phyloP scores from a whole-genome alignment of 192 early-diverging fungal genomes.

The Podila epigama region DNA sequence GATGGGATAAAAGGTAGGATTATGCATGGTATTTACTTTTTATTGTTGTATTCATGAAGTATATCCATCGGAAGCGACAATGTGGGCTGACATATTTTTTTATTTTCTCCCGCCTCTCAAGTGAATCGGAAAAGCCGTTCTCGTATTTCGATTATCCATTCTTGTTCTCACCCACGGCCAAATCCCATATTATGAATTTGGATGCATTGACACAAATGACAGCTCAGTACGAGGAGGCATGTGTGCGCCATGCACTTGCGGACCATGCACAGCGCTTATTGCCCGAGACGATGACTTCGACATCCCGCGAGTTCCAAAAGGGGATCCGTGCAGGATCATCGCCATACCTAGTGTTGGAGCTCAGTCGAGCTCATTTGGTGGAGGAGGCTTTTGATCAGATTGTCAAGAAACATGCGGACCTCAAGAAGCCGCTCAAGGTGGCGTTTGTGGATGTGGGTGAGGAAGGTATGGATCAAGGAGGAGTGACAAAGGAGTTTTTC shows the following conservation, averaged over 20 bases:
- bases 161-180: slow-evolving; percentile 71
- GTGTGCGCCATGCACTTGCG: slow-evolving; percentile 81
- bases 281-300: slow-evolving; percentile 52
- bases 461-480: slow-evolving; percentile 94
- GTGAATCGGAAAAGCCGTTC: slow-evolving; percentile 55
- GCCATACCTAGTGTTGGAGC: slow-evolving; percentile 83
- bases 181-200: slow-evolving; percentile 75
- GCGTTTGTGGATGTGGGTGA: slow-evolving; percentile 90
- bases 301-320: slow-evolving; percentile 60
- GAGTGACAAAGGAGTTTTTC: slow-evolving; percentile 97
- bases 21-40: slow-evolving; percentile 1
- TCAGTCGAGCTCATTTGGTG: slow-evolving; percentile 74
- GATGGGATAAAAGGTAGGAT: slow-evolving; percentile 50
- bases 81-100: slow-evolving; percentile 14
- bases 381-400: slow-evolving; percentile 82
- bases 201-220: slow-evolving; percentile 83
- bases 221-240: slow-evolving; percentile 81
- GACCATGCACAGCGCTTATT: slow-evolving; percentile 77
- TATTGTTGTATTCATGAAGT: neutral
- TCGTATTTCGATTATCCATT: slow-evolving; percentile 77
- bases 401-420: slow-evolving; percentile 61
- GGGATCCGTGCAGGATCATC: slow-evolving; percentile 66
- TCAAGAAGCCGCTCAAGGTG: slow-evolving; percentile 86
- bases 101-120: slow-evolving; percentile 24
- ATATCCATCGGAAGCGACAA: no score